Evolutionary conservation across 2,329 filamentous ascomycete species (phyloP).

Genomic region (Phaeosphaeriaceae sp.): DNA sequence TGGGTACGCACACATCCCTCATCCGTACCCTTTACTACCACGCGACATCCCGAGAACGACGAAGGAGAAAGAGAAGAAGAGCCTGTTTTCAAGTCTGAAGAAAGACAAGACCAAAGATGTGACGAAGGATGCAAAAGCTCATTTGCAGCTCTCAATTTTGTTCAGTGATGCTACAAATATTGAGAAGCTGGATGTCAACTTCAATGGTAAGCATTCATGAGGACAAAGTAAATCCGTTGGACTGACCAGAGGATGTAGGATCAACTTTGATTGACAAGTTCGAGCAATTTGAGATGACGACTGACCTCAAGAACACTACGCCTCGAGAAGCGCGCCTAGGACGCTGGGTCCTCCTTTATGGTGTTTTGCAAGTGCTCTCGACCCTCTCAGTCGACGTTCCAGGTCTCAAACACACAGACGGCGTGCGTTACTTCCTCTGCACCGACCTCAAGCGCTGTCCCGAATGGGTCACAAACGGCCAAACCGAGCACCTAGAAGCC

Average conservation of each 20-base stretch:
- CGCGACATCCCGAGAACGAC: constrained; percentile 32
- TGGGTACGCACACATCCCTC: constrained; percentile 60
- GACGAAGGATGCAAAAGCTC: constrained; percentile 48
- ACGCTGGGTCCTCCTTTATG: constrained; percentile 54
- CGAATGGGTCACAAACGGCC: constrained; percentile 44
- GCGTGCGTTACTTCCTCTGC: constrained; percentile 52
- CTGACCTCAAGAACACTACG: constrained; percentile 40
- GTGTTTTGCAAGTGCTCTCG: constrained; percentile 52
- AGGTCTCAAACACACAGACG: constrained; percentile 46
- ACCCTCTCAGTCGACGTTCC: constrained; percentile 52
- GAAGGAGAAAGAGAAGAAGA: constrained; percentile 44
- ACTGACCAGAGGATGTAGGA: constrained; percentile 29
- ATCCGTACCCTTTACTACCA: constrained; percentile 72
- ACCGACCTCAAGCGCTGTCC: constrained; percentile 48
- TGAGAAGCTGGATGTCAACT: constrained; percentile 46
- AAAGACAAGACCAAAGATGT: constrained; percentile 43
- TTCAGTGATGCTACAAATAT: constrained; percentile 53
- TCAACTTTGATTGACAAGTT: constrained; percentile 52
- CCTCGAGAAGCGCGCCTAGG: constrained; percentile 53
- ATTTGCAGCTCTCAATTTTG: constrained; percentile 49
- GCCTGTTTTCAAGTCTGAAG: constrained; percentile 44
- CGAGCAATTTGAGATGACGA: constrained; percentile 50
- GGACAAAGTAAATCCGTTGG: background rate
- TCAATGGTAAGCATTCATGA: constrained; percentile 37
- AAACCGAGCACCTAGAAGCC: constrained; percentile 37